Base-by-base conservation (phyloP, 2,329 filamentous ascomycete genomes). In the Chaetomiaceae sp. region DNA sequence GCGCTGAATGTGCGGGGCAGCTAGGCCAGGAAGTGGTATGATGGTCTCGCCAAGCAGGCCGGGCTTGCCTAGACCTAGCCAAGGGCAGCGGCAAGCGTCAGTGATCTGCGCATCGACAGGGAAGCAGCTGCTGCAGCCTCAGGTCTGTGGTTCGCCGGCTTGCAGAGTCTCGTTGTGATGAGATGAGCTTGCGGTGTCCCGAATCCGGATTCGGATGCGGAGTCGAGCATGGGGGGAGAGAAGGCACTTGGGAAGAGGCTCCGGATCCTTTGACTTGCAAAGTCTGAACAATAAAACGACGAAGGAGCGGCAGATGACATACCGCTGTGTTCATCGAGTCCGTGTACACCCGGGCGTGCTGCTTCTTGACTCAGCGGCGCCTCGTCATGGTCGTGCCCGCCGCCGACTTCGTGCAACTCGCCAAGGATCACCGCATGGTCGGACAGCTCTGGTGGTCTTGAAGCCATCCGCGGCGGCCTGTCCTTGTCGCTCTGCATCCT, bases 41-140 rank as follows among this genome's bases (percentile, higher is more conserved):
- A 63, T 64, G 58, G 42, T 40, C 53, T 58, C 48, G 54, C 53
- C 53, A 60, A 60, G 55, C 43, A 51, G 53, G 47, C 50, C 53
- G 49, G 54, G 47, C 37, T 53, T 47, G 54, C 44, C 56, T 56
- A 53, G 58, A 38, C 55, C 53, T 57, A 29, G 49, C 44, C 46
- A 25, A 46, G 45, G 47, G 55, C 38, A 49, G 45, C 40, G 46
- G 42, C 59, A 52, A 48, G 39, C 55, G 54, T 64, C 59, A 63
- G 61, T 52, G 59, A 63, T 59, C 57, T 54, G 57, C 59, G 59
- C 55, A 59, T 56, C 57, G 57, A 56, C 57, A 51, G 51, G 33
- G 31, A 48, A 47, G 42, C 47, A 39, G 47, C 40, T 29, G 25
- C 38, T 45, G 46, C 55, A 52, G 51, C 47, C 46, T 53, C 29